phyloP scores from a whole-genome alignment of 2,329 filamentous ascomycete genomes.

The Zasmidium citrigriseum region DNA sequence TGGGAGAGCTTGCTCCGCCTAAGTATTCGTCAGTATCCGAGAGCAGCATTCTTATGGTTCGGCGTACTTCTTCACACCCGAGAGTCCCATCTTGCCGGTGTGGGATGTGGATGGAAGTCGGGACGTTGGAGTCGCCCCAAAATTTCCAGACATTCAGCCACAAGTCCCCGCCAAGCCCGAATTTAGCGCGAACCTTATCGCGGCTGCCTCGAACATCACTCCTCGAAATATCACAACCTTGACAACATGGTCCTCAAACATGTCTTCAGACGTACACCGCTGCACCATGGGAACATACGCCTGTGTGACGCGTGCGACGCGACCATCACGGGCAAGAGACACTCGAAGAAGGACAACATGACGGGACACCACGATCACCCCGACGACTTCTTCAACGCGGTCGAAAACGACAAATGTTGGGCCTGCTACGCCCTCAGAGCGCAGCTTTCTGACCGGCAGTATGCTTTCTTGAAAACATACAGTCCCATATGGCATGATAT shows the following conservation, averaged over 20 bases:
- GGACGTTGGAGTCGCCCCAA: not conserved
- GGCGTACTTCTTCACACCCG: conserved; percentile 9
- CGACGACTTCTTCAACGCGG: not conserved
- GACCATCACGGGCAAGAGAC: not conserved
- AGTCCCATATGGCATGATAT: not conserved
- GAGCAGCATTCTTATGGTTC: not conserved
- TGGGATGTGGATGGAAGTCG: not conserved
- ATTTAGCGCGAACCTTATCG: not conserved
- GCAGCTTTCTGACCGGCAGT: not conserved
- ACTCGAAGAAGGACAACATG: not conserved
- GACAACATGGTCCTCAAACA: not conserved
- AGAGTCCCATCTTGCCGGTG: conserved; percentile 8
- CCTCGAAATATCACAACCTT: not conserved
- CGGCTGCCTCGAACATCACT: too few relatives aligned
- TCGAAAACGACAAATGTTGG: not conserved
- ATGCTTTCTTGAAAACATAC: not conserved
- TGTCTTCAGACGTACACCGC: not conserved
- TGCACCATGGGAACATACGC: not conserved
- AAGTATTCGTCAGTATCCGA: not conserved
- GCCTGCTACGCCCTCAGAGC: not conserved
- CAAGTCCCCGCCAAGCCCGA: not conserved
- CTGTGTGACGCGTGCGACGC: not conserved
- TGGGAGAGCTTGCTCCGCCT: conserved; percentile 68
- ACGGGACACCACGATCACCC: not conserved
- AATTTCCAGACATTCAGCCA: not conserved